Evolutionary conservation across 2,329 filamentous ascomycete species (phyloP), one percentile per base, ranked within the genome.

Genomic region (Cryphonectria nitschkei): DNA sequence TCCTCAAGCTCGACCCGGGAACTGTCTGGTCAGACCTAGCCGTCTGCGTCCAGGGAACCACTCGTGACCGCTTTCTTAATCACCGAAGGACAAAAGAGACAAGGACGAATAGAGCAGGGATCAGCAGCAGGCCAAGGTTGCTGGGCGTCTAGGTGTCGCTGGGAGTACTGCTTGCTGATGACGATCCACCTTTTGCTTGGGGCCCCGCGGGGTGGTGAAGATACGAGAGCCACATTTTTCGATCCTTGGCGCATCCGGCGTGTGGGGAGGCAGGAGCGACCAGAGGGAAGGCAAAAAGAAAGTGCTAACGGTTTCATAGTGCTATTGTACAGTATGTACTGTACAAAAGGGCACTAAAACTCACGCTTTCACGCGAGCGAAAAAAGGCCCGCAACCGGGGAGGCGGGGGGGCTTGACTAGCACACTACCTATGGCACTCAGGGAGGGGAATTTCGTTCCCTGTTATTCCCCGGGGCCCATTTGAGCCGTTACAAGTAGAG

Each of bases 181-280:
- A 6, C 16, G 54, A 8, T 58, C 54, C 54, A 58, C 54, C 26
- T 5, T 19, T 9, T 46, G 5, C 3, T 29, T 58, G 54, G 54
- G 54, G 54, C 54, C 54, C 54, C 54, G 54, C 54, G 54, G 54
- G 54, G 54, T 32, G 26, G 52, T 56, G n/a, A 29, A 58, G 54
- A 58, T 58, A 58, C 54, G 54, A 58, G 54, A 16, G 26, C 54
- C 54, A 58, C 54, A 58, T 58, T 5, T 32, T 32, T 5, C 13
- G 26, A 32, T 58, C 54, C 54, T 32, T 58, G 26, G 54, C 54
- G 54, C 26, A 32, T 32, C 54, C 54, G 26, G 54, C 26, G 54
- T 32, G 54, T 29, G 26, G 54, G 54, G 26, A 32, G 26, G 54
- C 19, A 9, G 19, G 46, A n/a, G 46, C 46, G 19, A 50, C 19